phyloP scores from a whole-genome alignment of 106 monocot genomes.

The Dactylorhiza incarnata region DNA sequence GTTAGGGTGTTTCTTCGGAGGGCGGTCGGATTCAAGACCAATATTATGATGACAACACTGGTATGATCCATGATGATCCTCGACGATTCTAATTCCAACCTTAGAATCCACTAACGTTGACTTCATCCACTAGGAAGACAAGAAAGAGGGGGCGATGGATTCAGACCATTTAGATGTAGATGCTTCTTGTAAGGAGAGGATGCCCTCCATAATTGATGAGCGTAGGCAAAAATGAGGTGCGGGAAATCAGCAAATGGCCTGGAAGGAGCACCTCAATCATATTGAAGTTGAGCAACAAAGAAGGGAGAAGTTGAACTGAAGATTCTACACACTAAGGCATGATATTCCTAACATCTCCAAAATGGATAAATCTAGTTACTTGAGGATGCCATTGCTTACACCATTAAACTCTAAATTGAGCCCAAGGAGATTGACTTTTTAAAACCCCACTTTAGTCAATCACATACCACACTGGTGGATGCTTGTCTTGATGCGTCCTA shows the following conservation, averaged over 20 bases:
- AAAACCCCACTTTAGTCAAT: too few relatives aligned
- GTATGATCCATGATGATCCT: not conserved
- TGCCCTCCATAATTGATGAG: constrained; percentile 7
- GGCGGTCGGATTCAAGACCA: constrained; percentile 42
- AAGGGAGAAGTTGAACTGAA: constrained; percentile 61
- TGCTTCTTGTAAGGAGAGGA: constrained; percentile 19
- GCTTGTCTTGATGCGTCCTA: too few relatives aligned
- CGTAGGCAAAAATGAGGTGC: constrained; percentile 41
- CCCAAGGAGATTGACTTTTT: constrained; percentile 50
- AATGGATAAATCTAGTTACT: constrained; percentile 65
- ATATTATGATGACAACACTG: constrained; percentile 31
- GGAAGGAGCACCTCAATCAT: constrained; percentile 53
- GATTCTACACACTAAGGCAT: constrained; percentile 51
- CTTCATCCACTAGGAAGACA: too few relatives aligned
- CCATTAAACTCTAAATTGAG: constrained; percentile 53
- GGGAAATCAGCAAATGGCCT: constrained; percentile 44
- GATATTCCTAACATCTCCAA: constrained; percentile 65
- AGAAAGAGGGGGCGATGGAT: constrained; percentile 7
- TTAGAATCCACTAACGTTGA: constrained; percentile 4
- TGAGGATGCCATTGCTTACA: constrained; percentile 58
- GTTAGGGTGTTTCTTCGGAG: constrained; percentile 35
- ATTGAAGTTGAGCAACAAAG: constrained; percentile 61
- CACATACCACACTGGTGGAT: too few relatives aligned
- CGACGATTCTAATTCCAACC: constrained; percentile 12
- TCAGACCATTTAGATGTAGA: constrained; percentile 15